These are phyloP conservation scores for Eremothecium coryli DNA, from an alignment of 1,139 yeast genomes.

Conservation along the genomic window DNA sequence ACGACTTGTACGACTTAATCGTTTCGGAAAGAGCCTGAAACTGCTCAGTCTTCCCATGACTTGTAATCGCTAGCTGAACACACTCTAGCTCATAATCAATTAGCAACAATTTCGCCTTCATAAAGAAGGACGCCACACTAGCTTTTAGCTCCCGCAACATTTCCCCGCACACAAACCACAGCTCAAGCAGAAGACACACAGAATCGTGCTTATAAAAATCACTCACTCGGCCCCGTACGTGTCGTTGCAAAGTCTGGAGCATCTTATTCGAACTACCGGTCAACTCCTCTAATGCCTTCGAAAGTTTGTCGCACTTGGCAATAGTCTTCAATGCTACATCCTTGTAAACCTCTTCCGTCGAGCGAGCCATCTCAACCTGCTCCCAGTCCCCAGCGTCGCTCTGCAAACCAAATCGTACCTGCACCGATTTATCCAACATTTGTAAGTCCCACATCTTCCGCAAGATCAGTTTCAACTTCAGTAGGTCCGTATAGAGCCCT, in stretches of 20 bases:
- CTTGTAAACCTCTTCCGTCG: slow-evolving; percentile 13
- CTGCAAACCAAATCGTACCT: slow-evolving; percentile 18
- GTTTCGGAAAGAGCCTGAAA: slow-evolving; percentile 12
- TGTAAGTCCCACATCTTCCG: slow-evolving; percentile 22
- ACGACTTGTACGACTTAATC: slow-evolving; percentile 20
- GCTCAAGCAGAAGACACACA: slow-evolving; percentile 19
- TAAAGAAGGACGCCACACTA: slow-evolving; percentile 19
- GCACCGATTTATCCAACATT: slow-evolving; percentile 16
- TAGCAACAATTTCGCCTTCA: slow-evolving; percentile 21
- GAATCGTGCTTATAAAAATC: slow-evolving; percentile 15
- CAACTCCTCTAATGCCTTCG: slow-evolving; percentile 17
- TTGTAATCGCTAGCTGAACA: slow-evolving; percentile 8
- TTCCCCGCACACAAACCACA: slow-evolving; percentile 22
- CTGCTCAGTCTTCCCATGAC: slow-evolving; percentile 8
- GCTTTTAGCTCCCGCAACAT: slow-evolving; percentile 15
- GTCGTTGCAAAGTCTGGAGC: slow-evolving; percentile 12
- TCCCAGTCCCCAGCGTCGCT: slow-evolving; percentile 3
- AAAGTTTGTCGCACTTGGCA: slow-evolving; percentile 21
- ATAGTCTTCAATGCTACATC: slow-evolving; percentile 22
- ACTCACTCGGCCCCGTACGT: slow-evolving; percentile 3
- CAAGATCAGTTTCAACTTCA: slow-evolving; percentile 17
- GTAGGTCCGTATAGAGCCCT: slow-evolving; percentile 16
- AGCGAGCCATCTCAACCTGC: slow-evolving; percentile 3
- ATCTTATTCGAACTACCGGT: slow-evolving; percentile 11
- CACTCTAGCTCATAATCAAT: slow-evolving; percentile 21